Evolutionary conservation across 768 basidiomycete species (phyloP), one percentile per base, ranked within the genome.

Genomic region (Strobilomyces confusus): DNA sequence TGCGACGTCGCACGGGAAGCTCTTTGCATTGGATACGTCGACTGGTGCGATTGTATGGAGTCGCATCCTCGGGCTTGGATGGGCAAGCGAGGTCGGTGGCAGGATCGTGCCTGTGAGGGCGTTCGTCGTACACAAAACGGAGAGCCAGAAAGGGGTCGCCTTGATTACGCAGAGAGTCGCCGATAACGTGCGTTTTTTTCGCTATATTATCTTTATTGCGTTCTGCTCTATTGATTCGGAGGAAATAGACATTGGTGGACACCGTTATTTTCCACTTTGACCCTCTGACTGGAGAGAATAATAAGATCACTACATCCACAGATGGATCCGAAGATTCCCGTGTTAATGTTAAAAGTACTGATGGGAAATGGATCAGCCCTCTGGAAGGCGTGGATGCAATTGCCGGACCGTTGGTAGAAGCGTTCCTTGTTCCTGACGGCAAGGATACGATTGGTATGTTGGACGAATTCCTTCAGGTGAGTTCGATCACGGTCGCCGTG

Each of bases 31-130:
- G 40, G 92, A 97, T 60, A 87, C 89, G 1, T 80, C 82, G 11
- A 87, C 76, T 41, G 94, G 94, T 0, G 73, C 78, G 2, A 75
- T 92, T 29, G 63, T 95, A 2, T 98, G 94, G 94, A 86, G 80
- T 58, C 81, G 83, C 11, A 73, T 89, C 2, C 75, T 95, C 2
- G 89, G 90, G 1, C 73, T 87, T 26, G 88, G 87, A 2, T 85
- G 81, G 80, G 83, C 82, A 0, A 76, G 72, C 7, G 68, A 73
- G 34, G 70, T 82, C 22, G 87, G 84, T 17, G 86, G 78, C 15
- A 69, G 62, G 23, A 67, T 88, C 19, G 51, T 77, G 5, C 86
- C 88, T 6, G 69, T 79, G 34, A 89, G 82, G 69, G 64, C 89
- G 25, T 89, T 81, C 63, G 73, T 78, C 17, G 68, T 77, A 8